Evolutionary conservation across 805 yeast species (phyloP).

Genomic region (Metschnikowia shivogae): DNA sequence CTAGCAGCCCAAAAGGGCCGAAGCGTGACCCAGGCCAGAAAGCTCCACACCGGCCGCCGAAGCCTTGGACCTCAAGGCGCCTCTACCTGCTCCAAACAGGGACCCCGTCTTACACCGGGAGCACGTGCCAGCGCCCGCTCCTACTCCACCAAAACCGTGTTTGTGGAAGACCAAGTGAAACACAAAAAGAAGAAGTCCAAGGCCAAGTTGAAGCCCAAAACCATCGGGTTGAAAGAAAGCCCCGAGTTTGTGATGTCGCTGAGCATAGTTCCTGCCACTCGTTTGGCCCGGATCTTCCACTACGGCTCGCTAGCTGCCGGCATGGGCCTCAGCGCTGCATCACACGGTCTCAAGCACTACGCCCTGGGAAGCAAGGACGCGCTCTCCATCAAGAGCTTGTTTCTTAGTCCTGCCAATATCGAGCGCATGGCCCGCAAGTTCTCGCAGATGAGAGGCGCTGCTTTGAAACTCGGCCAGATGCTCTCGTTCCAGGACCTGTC

Average conservation of each 20-base stretch:
- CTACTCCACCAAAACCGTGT: slow-evolving; percentile 12
- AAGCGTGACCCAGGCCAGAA: slow-evolving; percentile 2
- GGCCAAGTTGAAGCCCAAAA: slow-evolving; percentile 11
- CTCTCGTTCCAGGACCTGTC: slow-evolving; percentile 89
- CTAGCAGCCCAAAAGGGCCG: slow-evolving; percentile 4
- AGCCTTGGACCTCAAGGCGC: not conserved
- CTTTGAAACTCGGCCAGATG: slow-evolving; percentile 95
- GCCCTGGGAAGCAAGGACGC: slow-evolving; percentile 47
- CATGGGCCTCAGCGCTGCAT: slow-evolving; percentile 77
- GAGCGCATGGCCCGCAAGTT: slow-evolving; percentile 85
- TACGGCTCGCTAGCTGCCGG: slow-evolving; percentile 92
- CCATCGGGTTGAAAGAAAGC: slow-evolving; percentile 20
- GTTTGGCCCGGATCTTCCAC: slow-evolving; percentile 86
- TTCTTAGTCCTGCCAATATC: slow-evolving; percentile 77
- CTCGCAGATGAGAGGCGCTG: slow-evolving; percentile 98
- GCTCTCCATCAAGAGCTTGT: slow-evolving; percentile 50
- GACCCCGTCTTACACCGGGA: not conserved
- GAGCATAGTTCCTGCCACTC: slow-evolving; percentile 79
- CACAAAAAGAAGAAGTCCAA: slow-evolving; percentile 8
- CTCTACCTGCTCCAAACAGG: not conserved
- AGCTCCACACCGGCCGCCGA: not conserved
- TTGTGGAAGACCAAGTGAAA: slow-evolving; percentile 10
- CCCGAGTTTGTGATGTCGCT: slow-evolving; percentile 45
- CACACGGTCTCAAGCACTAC: slow-evolving; percentile 68
- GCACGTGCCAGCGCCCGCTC: not conserved